These are phyloP conservation scores for Abortiporus biennis DNA, from an alignment of 1,284 basidiomycete species.

Conservation along the genomic window DNA sequence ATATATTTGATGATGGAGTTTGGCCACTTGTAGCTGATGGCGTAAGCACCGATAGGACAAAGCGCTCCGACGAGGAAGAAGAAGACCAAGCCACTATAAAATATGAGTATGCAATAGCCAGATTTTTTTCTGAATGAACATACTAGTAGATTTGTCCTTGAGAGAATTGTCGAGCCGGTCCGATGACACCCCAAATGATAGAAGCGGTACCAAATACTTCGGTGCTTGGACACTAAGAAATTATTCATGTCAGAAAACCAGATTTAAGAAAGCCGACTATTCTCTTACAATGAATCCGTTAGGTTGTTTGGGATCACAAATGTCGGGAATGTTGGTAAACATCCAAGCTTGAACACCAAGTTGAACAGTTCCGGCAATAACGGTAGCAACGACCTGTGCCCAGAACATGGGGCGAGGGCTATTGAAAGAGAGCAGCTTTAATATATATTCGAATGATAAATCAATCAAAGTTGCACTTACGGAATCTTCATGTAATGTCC, in stretches of 20 bases:
- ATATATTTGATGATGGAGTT: constrained; percentile 39
- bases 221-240: constrained; percentile 32
- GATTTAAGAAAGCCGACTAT: background rate
- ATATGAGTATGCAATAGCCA: background rate
- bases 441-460: background rate
- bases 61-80: constrained; percentile 53
- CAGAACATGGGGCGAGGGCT: constrained; percentile 42
- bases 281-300: constrained; percentile 30
- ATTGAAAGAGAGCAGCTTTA: background rate
- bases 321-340: constrained; percentile 41
- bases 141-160: constrained; percentile 30
- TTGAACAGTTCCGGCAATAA: constrained; percentile 41
- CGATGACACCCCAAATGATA: constrained; percentile 46
- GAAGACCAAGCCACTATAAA: constrained; percentile 33
- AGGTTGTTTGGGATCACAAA: constrained; percentile 33
- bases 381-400: constrained; percentile 41
- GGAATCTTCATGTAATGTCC: constrained; percentile 51
- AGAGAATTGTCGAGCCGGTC: constrained; percentile 41
- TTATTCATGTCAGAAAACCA: background rate
- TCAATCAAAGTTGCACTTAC: constrained; percentile 4
- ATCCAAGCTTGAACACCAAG: constrained; percentile 46
- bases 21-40: constrained; percentile 36
- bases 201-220: constrained; percentile 37
- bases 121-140: constrained; percentile 3
- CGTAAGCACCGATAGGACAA: constrained; percentile 34